Evolutionary conservation across 1,139 yeast genomes (phyloP).

Genomic region (Magnusiomyces clavatus): DNA sequence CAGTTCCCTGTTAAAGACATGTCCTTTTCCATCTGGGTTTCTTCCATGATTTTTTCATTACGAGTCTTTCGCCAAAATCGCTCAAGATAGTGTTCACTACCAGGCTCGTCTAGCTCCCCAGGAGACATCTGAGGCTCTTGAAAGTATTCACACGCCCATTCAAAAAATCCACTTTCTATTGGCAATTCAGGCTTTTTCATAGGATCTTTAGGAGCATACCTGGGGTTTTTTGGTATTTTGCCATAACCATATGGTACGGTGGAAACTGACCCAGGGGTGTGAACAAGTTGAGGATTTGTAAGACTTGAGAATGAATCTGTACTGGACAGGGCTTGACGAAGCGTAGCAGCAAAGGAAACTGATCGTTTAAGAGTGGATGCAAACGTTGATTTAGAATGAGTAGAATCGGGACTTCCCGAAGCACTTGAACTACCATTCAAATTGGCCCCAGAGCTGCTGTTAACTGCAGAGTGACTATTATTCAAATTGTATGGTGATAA

Average conservation of each 20-base stretch:
- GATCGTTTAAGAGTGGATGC: conserved; percentile 29
- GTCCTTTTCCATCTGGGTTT: conserved; percentile 85
- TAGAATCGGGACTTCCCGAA: not conserved
- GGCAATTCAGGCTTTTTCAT: conserved; percentile 35
- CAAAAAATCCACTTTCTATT: conserved; percentile 67
- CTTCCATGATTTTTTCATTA: conserved; percentile 77
- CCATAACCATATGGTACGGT: conserved; percentile 27
- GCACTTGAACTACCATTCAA: not conserved
- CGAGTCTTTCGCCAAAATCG: conserved; percentile 86
- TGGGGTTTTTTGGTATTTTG: conserved; percentile 26
- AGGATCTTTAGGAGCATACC: conserved; percentile 16
- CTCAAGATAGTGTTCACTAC: conserved; percentile 76
- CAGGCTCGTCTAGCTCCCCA: conserved; percentile 86
- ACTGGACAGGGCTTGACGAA: conserved; percentile 29
- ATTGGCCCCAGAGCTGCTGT: conserved; percentile 2
- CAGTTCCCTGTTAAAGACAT: conserved; percentile 80
- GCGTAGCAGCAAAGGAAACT: conserved; percentile 32
- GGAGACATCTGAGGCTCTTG: conserved; percentile 94
- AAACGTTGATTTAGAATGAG: conserved; percentile 16
- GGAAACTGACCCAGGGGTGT: conserved; percentile 6
- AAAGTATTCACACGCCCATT: conserved; percentile 84
- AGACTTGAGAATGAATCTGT: conserved; percentile 7
- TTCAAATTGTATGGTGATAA: not conserved
- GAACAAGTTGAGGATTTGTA: not conserved
- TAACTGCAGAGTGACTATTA: conserved; percentile 1